A percentile compares a stretch with the other conserved stretches of the same genome.
Evolutionary conservation across 2,329 filamentous ascomycete species (phyloP).

Genomic region (Chalaropsis ovoidea): DNA sequence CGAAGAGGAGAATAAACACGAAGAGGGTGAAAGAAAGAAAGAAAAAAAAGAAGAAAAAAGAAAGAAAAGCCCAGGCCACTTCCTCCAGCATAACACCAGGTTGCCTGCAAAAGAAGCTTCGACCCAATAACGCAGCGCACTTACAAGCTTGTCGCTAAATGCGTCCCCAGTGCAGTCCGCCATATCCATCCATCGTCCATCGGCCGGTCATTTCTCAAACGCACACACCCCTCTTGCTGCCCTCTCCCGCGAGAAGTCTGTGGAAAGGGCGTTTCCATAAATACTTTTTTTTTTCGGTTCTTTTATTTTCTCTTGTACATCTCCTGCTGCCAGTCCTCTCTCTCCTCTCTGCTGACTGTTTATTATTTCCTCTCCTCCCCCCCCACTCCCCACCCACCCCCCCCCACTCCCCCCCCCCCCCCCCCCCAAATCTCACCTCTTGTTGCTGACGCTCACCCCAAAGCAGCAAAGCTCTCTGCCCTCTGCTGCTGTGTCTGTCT

Average conservation of each 20-base stretch:
- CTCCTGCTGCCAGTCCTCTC: neutral
- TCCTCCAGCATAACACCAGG: too few species aligned
- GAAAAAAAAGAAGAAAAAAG: neutral
- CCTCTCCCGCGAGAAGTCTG: neutral
- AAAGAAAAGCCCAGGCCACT: neutral
- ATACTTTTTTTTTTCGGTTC: neutral
- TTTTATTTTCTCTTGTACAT: neutral
- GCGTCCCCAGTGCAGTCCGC: neutral
- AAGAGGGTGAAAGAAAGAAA: neutral
- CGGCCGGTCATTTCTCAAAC: neutral
- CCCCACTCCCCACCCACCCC: too few species aligned
- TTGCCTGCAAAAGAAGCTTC: neutral
- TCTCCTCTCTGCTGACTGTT: neutral
- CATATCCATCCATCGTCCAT: neutral
- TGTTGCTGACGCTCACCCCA: neutral
- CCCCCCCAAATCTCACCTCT: neutral
- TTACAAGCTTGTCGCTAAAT: constrained; percentile 16
- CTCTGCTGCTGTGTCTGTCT: neutral
- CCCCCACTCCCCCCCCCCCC: too few species aligned
- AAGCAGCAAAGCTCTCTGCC: constrained; percentile 1
- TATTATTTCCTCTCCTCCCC: too few species aligned
- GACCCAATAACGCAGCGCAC: neutral
- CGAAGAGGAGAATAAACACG: neutral
- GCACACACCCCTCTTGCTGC: neutral
- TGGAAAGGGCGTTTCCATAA: neutral